Base-by-base conservation (phyloP, 495 filamentous ascomycete species). In the Cercophora sp. region DNA sequence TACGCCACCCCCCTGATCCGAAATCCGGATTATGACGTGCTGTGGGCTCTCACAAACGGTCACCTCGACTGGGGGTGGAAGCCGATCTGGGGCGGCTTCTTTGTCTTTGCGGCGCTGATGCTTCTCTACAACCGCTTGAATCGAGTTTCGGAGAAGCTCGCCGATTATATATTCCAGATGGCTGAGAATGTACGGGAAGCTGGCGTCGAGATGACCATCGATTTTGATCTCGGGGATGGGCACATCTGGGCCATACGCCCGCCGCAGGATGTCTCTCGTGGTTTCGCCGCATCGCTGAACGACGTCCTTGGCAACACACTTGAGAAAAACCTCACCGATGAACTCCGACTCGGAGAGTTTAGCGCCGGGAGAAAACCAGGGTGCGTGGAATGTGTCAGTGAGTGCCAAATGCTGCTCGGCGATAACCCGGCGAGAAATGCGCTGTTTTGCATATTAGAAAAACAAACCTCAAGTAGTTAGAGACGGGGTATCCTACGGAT, bases 121-220 rank as follows among this genome's bases (percentile, higher is more conserved):
- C 59, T 81, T 82, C 60, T 96, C 93, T 31, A 91, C 83, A 3
- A 91, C 85, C 19, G 90, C 92, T 67, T 97, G 91, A 20, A 99
- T 85, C 0, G 89, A 92, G 70, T 99, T 99, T 50, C 93, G 85
- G 15, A 99, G 77, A 9, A 99, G 83, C 69, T 99, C 93, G 29
- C 93, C 91, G 51, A 97, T 81, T 60, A 97, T 96, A 64, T 97
- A 99, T 70, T 99, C 90, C 43, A 99, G 76, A 64, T 97, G 94
- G 59, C 86, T 92, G 16, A 94, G 80, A 53, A 97, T 97, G 56
- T 96, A 99, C 2, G 94, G 94, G 64, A 99, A 97, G 8, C 85
- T 96, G 0, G 89, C 90, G 5, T 88, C 82, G 5, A 91, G 71
- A 61, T 97, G 91, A 8, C 93, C 93, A 57, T 87, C 79, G 42